phyloP scores from a whole-genome alignment of 2,329 filamentous ascomycete species.

The Huntiella abstrusa region DNA sequence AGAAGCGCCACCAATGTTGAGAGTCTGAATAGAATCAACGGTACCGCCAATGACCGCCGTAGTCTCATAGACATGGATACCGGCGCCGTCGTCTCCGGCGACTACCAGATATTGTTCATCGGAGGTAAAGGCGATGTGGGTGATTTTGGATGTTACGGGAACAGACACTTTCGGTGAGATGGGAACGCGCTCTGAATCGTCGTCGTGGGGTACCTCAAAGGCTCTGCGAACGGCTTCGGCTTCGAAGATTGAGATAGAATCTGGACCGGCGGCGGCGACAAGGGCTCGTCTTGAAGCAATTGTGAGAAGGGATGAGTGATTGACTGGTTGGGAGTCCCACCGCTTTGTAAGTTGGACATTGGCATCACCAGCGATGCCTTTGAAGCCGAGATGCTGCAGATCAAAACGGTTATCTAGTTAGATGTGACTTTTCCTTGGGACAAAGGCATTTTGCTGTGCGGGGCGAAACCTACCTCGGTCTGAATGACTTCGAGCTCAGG shows the following conservation, averaged over 20 bases:
- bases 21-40: conserved; percentile 50
- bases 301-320: conserved; percentile 66
- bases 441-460: neutral
- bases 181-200: conserved; percentile 44
- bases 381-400: conserved; percentile 54
- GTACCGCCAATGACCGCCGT: conserved; percentile 46
- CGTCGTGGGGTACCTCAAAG: conserved; percentile 41
- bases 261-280: conserved; percentile 71
- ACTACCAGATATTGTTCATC: conserved; percentile 72
- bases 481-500: conserved; percentile 58
- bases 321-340: conserved; percentile 59
- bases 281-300: conserved; percentile 65
- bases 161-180: conserved; percentile 61
- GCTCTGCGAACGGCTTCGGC: conserved; percentile 63
- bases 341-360: conserved; percentile 64
- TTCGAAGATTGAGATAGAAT: conserved; percentile 54
- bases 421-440: no score
- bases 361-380: conserved; percentile 57
- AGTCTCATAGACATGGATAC: conserved; percentile 68
- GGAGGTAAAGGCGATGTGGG: conserved; percentile 79
- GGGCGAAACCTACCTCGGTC: conserved; percentile 48
- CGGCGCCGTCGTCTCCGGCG: conserved; percentile 62
- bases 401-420: neutral
- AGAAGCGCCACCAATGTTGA: conserved; percentile 55
- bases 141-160: conserved; percentile 54